A percentile compares a stretch with the other conserved stretches of the same genome.
Evolutionary conservation across 805 yeast species (phyloP).

Genomic region (Kazachstania martiniae): DNA sequence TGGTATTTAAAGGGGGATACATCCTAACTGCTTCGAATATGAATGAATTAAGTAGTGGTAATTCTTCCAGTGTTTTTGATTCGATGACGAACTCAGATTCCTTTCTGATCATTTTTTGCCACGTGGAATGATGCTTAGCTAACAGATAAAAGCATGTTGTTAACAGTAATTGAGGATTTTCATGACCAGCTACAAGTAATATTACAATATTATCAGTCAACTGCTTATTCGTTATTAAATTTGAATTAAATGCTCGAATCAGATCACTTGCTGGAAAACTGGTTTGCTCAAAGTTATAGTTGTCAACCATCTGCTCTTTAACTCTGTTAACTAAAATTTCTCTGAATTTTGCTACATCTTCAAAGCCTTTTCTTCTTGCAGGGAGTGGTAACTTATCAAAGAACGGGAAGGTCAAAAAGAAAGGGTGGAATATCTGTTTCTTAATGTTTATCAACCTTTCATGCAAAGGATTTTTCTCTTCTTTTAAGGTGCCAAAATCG

Average conservation of each 20-base stretch:
- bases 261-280: constrained; percentile 34
- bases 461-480: constrained; percentile 28
- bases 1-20: constrained; percentile 48
- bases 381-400: constrained; percentile 41
- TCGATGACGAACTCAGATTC: constrained; percentile 32
- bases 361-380: constrained; percentile 34
- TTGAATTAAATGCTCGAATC: constrained; percentile 30
- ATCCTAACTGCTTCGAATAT: constrained; percentile 45
- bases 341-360: constrained; percentile 34
- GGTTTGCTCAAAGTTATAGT: constrained; percentile 25
- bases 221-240: constrained; percentile 34
- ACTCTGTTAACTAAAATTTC: constrained; percentile 28
- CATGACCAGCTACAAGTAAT: constrained; percentile 52
- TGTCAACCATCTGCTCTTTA: constrained; percentile 22
- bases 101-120: constrained; percentile 37
- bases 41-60: constrained; percentile 52
- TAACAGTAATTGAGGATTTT: constrained; percentile 45
- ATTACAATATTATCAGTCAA: constrained; percentile 45
- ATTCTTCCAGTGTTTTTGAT: constrained; percentile 36
- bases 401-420: constrained; percentile 45
- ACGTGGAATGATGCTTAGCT: constrained; percentile 30
- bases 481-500: constrained; percentile 32
- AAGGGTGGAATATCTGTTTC: constrained; percentile 42
- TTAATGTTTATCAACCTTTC: constrained; percentile 34
- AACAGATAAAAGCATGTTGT: constrained; percentile 37